Base-by-base conservation (phyloP, 495 filamentous ascomycete species). In the Pyrenula aspistea region DNA sequence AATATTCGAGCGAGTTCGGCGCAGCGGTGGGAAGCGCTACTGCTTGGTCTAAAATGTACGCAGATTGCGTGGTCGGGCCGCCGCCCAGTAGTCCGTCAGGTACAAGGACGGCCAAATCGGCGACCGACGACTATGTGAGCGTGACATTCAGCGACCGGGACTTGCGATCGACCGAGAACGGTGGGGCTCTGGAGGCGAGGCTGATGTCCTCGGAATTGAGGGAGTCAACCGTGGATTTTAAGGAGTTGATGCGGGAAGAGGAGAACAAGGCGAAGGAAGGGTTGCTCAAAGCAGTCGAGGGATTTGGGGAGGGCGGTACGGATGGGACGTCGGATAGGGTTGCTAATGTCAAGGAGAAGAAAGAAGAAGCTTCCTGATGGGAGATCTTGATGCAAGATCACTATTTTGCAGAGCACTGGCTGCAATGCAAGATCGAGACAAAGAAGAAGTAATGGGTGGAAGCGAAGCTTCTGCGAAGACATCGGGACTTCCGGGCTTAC, bases 181-280 rank as follows among this genome's bases (percentile, higher is more conserved):
- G 31, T 42, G n/a, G n/a, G n/a, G n/a, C n/a, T n/a, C 15, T 42
- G 31, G 31, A 42, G 15, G 31, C 31, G 31, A 52, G 50, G 22
- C 19, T 52, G n/a, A 24, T 52, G n/a, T 52, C 50, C 19, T 52
- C 50, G 50, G 50, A 52, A 19, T 20, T 52, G 50, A 52, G 50
- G 20, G 50, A 52, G 8, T 52, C 50, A 24, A 52, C 50, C 19
- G 20, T 24, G 50, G 50, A 52, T 52, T 52, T 52, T 20, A 52
- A 24, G 50, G 22, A 21, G 50, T 24, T 21, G 50, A 20, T 52
- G 50, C 50, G n/a, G 19, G 50, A 8, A 19, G 50, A 52, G 19
- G 50, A 52, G 19, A 52, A 19, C 19, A 52, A 24, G 50, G 50
- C 22, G 19, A 20, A 24, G 19, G 50, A 52, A 19, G 22, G 50